Evolutionary conservation across 768 basidiomycete species (phyloP).

Genomic region (Naganishia randhawae): DNA sequence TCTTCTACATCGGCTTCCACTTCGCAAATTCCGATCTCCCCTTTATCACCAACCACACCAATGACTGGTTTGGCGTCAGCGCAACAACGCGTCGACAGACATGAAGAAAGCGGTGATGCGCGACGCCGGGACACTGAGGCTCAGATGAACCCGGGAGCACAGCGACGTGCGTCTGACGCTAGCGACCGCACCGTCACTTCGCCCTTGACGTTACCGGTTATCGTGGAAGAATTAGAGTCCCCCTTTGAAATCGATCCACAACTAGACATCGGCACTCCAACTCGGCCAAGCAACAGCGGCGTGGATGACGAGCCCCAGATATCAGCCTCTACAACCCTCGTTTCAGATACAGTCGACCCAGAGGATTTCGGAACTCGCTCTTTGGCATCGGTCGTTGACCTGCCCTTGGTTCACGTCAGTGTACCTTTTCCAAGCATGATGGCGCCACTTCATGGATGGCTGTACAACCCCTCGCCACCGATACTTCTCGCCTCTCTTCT

Average conservation of each 20-base stretch:
- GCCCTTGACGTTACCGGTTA: neutral
- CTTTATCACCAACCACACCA: neutral
- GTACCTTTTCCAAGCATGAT: conserved; percentile 22
- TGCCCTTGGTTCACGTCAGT: conserved; percentile 27
- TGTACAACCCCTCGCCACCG: conserved; percentile 25
- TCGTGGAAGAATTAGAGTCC: neutral
- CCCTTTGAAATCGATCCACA: neutral
- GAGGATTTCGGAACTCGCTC: neutral
- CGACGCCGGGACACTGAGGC: neutral
- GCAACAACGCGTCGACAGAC: too few species aligned
- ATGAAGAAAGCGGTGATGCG: neutral
- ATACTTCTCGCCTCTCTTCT: conserved; percentile 19
- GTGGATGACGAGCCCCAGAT: neutral
- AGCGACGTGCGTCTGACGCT: neutral
- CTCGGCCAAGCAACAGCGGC: neutral
- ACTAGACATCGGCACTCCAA: neutral
- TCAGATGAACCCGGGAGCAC: neutral
- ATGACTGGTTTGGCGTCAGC: neutral
- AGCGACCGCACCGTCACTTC: neutral
- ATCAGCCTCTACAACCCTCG: neutral
- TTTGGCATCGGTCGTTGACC: neutral
- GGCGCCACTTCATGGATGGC: conserved; percentile 18
- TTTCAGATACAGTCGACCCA: neutral
- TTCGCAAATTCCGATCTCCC: neutral
- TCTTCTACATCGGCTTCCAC: neutral